Base-by-base conservation (phyloP, 139 green algal genomes). In the Chlamydomonas incerta region DNA sequence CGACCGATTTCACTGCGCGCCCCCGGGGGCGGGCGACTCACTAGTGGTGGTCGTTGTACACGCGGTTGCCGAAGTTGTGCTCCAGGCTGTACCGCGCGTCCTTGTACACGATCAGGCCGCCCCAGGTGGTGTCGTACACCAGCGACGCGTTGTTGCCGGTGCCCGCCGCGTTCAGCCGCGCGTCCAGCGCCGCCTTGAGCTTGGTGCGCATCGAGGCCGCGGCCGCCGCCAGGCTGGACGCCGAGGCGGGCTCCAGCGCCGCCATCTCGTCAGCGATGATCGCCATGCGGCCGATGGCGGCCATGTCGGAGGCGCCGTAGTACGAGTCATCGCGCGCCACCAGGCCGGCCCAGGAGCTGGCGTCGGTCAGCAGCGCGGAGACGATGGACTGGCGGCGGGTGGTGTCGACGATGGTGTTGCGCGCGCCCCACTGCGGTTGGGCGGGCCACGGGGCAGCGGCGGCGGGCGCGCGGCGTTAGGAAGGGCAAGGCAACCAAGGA, bases 41-140 rank as follows among this genome's bases (percentile, higher is more conserved):
- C 62, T 57, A 93, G 63, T 92, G 88, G 72, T 93, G 90, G 87
- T 93, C 90, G 84, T 93, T 93, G 88, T 93, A 93, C 46, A 86
- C 34, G 5, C 66, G 68, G 35, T 85, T 80, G 21, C 90, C 90
- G 82, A 91, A 93, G 76, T 90, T 74, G 15, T 47, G 33, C 37
- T 35, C 41, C 13, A 21, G 50, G 37, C 72, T 21, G 37, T 31
- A 46, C 9, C 29, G 24, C 50, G 79, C 79, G n/a, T 85, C 79
- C 17, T 66, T 13, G n/a, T 41, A 66, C 63, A 10, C 24, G 46
- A 85, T 75, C 33, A 89, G 18, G 23, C 87, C 81, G 50, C 81
- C 87, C 82, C 81, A 89, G 35, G 77, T 81, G 33, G 14, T 63
- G 71, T 89, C 81, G 63, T 88, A 88, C 66, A 80, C 70, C 35